phyloP scores from a whole-genome alignment of 495 filamentous ascomycete species.

The Xylaria nigripes region DNA sequence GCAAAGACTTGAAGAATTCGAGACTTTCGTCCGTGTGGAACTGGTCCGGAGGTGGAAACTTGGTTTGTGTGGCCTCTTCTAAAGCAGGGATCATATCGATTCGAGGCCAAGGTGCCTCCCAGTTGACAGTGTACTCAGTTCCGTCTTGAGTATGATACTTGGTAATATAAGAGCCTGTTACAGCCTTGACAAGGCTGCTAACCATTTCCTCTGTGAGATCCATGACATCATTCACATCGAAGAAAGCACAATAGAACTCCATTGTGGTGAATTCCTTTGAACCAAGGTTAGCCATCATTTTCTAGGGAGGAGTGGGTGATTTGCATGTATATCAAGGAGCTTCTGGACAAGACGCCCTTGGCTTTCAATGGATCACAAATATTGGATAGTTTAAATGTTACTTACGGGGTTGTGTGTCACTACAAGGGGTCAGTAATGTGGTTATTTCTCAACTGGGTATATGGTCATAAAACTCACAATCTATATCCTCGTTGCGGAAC shows the following conservation, averaged over 20 bases:
- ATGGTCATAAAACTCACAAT: slow-evolving; percentile 31
- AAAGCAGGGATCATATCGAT: slow-evolving; percentile 96
- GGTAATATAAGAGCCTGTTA: slow-evolving; percentile 79
- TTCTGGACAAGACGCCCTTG: background rate
- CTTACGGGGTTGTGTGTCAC: slow-evolving; percentile 78
- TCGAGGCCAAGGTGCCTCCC: slow-evolving; percentile 87
- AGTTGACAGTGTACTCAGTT: slow-evolving; percentile 83
- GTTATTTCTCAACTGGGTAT: background rate
- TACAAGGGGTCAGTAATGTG: background rate
- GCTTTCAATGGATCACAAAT: background rate
- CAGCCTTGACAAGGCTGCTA: slow-evolving; percentile 79
- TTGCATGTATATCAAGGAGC: background rate
- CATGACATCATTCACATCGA: slow-evolving; percentile 91
- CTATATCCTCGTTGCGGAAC: slow-evolving; percentile 93
- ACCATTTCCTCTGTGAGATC: slow-evolving; percentile 89
- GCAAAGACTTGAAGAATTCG: slow-evolving; percentile 72
- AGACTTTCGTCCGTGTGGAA: slow-evolving; percentile 83
- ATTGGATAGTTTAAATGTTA: background rate
- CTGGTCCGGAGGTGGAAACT: slow-evolving; percentile 82
- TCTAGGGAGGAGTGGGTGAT: background rate
- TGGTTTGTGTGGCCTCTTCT: slow-evolving; percentile 82
- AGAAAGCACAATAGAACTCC: slow-evolving; percentile 95
- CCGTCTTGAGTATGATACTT: slow-evolving; percentile 73
- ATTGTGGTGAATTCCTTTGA: slow-evolving; percentile 79
- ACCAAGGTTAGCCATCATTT: background rate